Conservation (phyloP, 768 basidiomycete genomes). For the Mycena polygramma region DNA sequence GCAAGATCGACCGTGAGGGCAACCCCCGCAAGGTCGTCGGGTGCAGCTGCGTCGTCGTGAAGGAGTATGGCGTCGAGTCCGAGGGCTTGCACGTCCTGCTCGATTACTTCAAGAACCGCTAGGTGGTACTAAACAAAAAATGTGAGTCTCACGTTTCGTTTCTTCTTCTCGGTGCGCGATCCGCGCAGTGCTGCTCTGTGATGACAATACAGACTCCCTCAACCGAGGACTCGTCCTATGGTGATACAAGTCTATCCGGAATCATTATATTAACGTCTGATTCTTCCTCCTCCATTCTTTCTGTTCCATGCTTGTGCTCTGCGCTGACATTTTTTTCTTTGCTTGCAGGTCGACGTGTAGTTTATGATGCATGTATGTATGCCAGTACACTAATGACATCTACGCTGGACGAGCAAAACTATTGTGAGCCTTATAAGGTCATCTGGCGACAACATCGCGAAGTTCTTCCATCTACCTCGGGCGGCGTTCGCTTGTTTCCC, state of each 20-base stretch:
- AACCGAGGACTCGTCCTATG: constrained; percentile 78
- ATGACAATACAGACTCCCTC: constrained; percentile 97
- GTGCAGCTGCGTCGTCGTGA: constrained; percentile 96
- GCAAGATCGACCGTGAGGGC: constrained; percentile 99
- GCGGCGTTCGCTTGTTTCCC: not conserved
- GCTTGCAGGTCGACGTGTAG: constrained; percentile 24
- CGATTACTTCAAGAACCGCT: constrained; percentile 94
- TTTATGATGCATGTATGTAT: not conserved
- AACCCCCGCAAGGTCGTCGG: constrained; percentile 97
- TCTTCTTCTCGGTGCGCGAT: not conserved
- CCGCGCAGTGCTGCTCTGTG: constrained; percentile 45
- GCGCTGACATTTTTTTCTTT: constrained; percentile 18
- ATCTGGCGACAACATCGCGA: no score
- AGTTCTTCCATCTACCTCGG: no score
- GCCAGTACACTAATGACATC: constrained; percentile 16
- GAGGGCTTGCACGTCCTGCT: constrained; percentile 95
- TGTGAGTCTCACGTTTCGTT: constrained; percentile 47
- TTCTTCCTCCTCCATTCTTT: constrained; percentile 29
- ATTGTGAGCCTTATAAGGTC: not conserved
- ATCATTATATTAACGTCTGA: constrained; percentile 88
- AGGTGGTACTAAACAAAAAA: constrained; percentile 57
- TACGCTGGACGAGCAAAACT: not conserved
- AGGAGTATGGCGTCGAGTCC: constrained; percentile 95
- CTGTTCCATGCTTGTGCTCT: constrained; percentile 21
- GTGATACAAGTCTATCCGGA: constrained; percentile 89